phyloP scores from a whole-genome alignment of 2,329 filamentous ascomycete genomes.

The Cladophialophora psammophila region DNA sequence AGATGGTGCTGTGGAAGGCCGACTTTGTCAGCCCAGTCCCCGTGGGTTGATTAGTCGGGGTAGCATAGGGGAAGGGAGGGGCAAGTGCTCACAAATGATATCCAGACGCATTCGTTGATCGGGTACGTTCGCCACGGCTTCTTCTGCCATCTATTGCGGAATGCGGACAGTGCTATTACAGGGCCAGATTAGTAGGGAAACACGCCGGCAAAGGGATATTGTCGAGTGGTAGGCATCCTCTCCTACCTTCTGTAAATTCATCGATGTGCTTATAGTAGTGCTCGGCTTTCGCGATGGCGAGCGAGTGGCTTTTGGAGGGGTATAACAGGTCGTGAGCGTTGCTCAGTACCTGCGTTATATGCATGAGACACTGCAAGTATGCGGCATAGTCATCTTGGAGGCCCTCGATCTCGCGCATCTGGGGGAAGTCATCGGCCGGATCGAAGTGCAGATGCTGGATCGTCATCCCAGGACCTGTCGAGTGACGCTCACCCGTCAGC shows the following conservation, averaged over 20 bases:
- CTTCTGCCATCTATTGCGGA: conserved; percentile 30
- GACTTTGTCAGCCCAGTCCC: conserved; percentile 5
- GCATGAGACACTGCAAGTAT: conserved; percentile 30
- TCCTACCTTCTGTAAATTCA: conserved; percentile 22
- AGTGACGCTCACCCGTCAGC: not conserved
- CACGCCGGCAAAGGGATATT: not conserved
- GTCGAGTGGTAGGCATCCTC: not conserved
- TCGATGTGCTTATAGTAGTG: conserved; percentile 31
- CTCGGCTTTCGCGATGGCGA: conserved; percentile 28
- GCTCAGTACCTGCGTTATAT: conserved; percentile 24
- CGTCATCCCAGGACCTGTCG: conserved; percentile 28
- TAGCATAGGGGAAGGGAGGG: not conserved
- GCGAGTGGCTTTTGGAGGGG: conserved; percentile 26
- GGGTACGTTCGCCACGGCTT: conserved; percentile 25
- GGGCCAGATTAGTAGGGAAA: conserved; percentile 9
- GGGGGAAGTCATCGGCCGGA: conserved; percentile 27
- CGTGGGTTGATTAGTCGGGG: not conserved
- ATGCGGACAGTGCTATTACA: conserved; percentile 19
- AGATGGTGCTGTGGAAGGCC: conserved; percentile 21
- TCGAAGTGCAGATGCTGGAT: conserved; percentile 26
- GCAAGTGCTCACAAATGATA: conserved; percentile 26
- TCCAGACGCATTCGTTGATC: conserved; percentile 31
- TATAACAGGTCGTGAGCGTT: conserved; percentile 30
- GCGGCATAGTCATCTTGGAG: conserved; percentile 28
- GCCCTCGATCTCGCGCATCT: conserved; percentile 27